Percentiles rank a stretch among this genome's conserved stretches.
phyloP scores from a whole-genome alignment of 148 eudicot genomes.

The Vaccinium myrtillus region DNA sequence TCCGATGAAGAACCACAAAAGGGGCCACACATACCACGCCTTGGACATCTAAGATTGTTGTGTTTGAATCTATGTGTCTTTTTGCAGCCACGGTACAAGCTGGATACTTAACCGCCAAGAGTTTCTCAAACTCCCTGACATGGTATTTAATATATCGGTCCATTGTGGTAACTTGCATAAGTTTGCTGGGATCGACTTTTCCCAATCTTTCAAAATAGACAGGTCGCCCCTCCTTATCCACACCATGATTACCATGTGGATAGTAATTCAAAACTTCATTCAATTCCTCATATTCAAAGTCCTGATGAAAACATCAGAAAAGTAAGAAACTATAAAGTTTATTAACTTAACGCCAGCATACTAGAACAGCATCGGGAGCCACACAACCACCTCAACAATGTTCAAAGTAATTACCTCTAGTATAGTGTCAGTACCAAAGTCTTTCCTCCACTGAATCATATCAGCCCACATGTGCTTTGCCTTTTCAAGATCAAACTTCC shows the following conservation, averaged over 20 bases:
- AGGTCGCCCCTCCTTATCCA: conserved; percentile 94
- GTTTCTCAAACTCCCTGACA: conserved; percentile 88
- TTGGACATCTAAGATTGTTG: conserved; percentile 91
- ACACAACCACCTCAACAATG: neutral
- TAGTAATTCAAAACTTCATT: conserved; percentile 76
- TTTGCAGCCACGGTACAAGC: conserved; percentile 89
- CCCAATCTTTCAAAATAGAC: conserved; percentile 93
- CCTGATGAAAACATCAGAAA: conserved; percentile 42
- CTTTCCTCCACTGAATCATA: conserved; percentile 75
- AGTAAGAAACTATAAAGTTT: neutral
- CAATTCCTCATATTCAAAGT: conserved; percentile 76
- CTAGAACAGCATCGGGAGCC: neutral
- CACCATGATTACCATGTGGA: conserved; percentile 97
- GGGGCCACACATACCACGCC: conserved; percentile 80
- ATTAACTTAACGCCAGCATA: neutral
- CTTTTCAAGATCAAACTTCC: conserved; percentile 68
- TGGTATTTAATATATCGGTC: conserved; percentile 87
- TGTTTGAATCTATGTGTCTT: conserved; percentile 92
- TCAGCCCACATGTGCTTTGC: conserved; percentile 78
- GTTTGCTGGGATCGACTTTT: conserved; percentile 83
- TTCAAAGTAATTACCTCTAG: conserved; percentile 34
- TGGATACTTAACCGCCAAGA: conserved; percentile 72
- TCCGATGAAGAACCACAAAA: neutral
- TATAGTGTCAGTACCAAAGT: conserved; percentile 63
- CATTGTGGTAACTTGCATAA: conserved; percentile 86